These are phyloP conservation scores for Tephrocybe sp. DNA, from an alignment of 768 basidiomycete species.

Conservation along the genomic window DNA sequence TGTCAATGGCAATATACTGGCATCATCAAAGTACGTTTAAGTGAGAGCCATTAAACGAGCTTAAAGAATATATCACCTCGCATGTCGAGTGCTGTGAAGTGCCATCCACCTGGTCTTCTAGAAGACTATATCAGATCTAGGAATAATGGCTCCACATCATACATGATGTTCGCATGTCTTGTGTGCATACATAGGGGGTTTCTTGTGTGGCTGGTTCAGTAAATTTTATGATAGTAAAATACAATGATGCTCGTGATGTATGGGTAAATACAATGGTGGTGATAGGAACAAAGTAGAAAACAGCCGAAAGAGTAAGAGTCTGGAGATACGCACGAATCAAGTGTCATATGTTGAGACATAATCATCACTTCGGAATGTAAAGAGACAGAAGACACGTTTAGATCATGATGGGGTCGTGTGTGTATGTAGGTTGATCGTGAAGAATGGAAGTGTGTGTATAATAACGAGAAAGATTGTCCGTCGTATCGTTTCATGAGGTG, in stretches of 20 bases:
- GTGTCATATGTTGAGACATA: background rate
- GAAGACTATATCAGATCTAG: too few relatives aligned
- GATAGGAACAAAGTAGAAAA: background rate
- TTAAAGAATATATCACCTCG: slow-evolving; percentile 2
- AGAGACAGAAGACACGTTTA: background rate
- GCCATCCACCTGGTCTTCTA: too few relatives aligned
- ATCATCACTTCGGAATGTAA: background rate
- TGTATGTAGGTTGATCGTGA: slow-evolving; percentile 4
- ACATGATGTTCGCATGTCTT: too few relatives aligned
- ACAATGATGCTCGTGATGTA: slow-evolving; percentile 2
- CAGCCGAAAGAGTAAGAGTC: background rate
- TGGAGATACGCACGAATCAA: background rate
- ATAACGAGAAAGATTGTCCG: slow-evolving; percentile 2
- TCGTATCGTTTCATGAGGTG: slow-evolving; percentile 4
- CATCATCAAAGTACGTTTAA: background rate
- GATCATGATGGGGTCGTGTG: slow-evolving; percentile 9
- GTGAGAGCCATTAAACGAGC: slow-evolving; percentile 6
- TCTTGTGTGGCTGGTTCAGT: background rate
- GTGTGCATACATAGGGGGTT: background rate
- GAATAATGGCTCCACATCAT: background rate
- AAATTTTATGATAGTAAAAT: slow-evolving; percentile 1
- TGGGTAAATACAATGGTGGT: background rate
- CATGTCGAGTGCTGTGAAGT: background rate
- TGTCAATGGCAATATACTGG: background rate
- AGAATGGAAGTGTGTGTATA: background rate